Percentiles rank a stretch among this genome's conserved stretches.
Evolutionary conservation across 2,329 filamentous ascomycete genomes (phyloP).

Genomic region (Neocucurbitaria cava): DNA sequence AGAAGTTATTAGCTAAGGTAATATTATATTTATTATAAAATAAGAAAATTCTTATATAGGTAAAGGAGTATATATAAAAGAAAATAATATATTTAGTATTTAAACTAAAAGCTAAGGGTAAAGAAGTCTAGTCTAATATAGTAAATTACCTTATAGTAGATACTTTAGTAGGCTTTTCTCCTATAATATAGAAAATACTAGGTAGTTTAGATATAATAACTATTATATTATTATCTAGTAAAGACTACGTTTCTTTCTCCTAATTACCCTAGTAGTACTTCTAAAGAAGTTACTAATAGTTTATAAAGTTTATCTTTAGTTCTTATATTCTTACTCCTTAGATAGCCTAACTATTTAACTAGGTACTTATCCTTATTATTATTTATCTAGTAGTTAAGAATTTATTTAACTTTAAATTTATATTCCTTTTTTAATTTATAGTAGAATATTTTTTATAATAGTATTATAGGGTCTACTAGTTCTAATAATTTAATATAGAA

Average conservation of each 20-base stretch:
- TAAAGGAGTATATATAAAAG: no score
- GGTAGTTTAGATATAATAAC: not conserved
- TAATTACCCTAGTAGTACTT: not conserved
- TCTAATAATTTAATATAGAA: slow-evolving; percentile 8
- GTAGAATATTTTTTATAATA: slow-evolving; percentile 5
- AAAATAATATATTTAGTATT: no score
- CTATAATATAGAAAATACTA: not conserved
- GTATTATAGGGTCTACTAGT: not conserved
- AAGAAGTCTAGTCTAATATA: no score
- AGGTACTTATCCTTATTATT: not conserved
- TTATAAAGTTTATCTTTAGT: not conserved
- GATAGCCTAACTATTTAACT: not conserved
- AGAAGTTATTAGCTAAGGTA: no score
- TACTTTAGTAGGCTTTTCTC: no score
- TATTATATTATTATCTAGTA: not conserved
- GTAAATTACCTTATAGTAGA: no score
- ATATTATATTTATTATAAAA: no score
- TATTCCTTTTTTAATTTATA: not conserved
- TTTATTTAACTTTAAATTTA: not conserved
- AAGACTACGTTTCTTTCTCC: no score
- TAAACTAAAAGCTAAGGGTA: no score
- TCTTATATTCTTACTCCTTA: not conserved
- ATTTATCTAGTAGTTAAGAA: not conserved
- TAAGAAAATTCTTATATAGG: no score
- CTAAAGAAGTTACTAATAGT: not conserved